Evolutionary conservation across 441 rosid genomes (phyloP), one percentile per base, ranked within the genome.

Genomic region (Jatropha podagrica): DNA sequence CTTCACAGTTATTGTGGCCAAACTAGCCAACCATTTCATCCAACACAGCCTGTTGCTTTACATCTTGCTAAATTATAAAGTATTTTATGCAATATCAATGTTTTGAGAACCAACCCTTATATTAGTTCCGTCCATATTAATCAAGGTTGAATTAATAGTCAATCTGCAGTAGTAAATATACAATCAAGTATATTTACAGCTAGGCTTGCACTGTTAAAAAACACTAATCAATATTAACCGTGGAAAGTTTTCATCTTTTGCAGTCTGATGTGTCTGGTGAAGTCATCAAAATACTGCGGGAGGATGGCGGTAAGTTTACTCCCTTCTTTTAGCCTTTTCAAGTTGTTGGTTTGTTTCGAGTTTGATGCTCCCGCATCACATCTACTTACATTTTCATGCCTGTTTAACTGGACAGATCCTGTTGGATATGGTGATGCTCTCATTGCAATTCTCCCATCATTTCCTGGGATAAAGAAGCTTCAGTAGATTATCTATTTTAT

Each of bases 381-480:
- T 51, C 20, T 51, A 51, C 23, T 12, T 51, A 1, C 7, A 60
- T 63, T 10, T 59, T 69, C 52, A 58, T 20, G 65, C 18, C 12
- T 73, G 46, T 46, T 83, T 77, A 10, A 54, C 68, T 65, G 4
- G 76, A 77, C 92, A 92, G 99, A 90, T 76, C 88, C 96, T 3
- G 91, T 92, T 23, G 97, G 97, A 76, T 92, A 89, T 48, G 88
- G 88, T 14, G 99, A 92, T 76, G 89, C 96, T 55, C 96, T 92
- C 62, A 83, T 91, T 23, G 85, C 90, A n/a, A 77, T 92, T 78
- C 93, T 92, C 67, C 97, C 94, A n/a, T 91, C 94, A 6, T 90
- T 92, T 79, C 94, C 95, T 32, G 94, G 92, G 72, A 92, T 95
- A 81, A 92, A 92, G 94, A 86, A 84, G 87, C 92, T 92, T 69